These are phyloP conservation scores for Epichloe uncinata DNA, from an alignment of 2,329 filamentous ascomycete genomes.

Conservation along the genomic window DNA sequence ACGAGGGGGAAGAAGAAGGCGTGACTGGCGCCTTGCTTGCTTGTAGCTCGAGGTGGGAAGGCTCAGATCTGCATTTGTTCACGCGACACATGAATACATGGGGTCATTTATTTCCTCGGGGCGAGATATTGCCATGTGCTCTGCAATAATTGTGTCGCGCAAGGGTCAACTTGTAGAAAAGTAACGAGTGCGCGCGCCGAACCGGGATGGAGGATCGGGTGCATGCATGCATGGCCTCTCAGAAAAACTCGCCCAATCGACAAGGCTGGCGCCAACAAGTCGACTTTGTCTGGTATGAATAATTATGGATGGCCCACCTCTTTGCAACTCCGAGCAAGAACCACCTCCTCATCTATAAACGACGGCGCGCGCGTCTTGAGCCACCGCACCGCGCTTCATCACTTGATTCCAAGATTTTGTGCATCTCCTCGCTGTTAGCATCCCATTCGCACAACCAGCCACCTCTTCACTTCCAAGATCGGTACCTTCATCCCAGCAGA, in stretches of 20 bases:
- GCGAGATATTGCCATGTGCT: background rate
- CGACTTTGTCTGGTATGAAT: too few species aligned
- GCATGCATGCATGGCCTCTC: too few species aligned
- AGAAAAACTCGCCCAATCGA: too few species aligned
- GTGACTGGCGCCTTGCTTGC: background rate
- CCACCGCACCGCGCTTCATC: too few species aligned
- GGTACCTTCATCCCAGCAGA: background rate
- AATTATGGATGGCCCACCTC: too few species aligned
- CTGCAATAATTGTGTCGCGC: background rate
- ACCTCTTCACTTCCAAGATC: background rate
- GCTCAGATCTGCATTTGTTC: background rate
- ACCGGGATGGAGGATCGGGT: too few species aligned
- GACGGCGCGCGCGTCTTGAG: background rate
- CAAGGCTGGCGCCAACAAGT: too few species aligned
- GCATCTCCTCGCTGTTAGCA: too few species aligned
- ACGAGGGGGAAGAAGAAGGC: background rate
- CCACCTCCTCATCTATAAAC: conserved; percentile 7
- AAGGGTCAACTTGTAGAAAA: background rate
- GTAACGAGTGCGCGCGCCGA: too few species aligned
- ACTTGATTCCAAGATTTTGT: too few species aligned
- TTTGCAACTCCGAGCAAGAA: conserved; percentile 1
- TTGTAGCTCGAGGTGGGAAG: background rate
- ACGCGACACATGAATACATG: background rate
- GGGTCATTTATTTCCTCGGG: background rate
- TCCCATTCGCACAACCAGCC: too few species aligned